Evolutionary conservation across 1,284 basidiomycete genomes (phyloP).

Genomic region (Ustilago hordei): DNA sequence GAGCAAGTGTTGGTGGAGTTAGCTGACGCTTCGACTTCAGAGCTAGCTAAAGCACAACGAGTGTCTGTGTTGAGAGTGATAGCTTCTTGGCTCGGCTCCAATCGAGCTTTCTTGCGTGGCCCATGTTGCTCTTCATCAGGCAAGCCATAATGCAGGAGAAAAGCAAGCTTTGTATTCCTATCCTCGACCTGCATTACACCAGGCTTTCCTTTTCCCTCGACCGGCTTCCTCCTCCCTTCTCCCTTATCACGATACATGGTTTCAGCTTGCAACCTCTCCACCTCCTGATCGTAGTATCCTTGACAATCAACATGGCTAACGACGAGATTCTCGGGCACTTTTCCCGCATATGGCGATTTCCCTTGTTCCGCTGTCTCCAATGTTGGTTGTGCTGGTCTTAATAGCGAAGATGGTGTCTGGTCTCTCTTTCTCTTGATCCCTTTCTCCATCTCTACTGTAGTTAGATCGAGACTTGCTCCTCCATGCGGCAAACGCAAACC

Average conservation of each 20-base stretch:
- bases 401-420: not conserved
- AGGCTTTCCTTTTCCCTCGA: not conserved
- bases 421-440: slow-evolving; percentile 20
- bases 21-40: no score
- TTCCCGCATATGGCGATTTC: slow-evolving; percentile 9
- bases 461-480: slow-evolving; percentile 14
- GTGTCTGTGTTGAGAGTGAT: no score
- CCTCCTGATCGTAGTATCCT: slow-evolving; percentile 20
- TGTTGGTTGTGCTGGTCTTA: not conserved
- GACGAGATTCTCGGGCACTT: slow-evolving; percentile 10
- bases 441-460: not conserved
- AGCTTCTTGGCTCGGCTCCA: not conserved
- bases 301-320: slow-evolving; percentile 32
- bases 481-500: slow-evolving; percentile 11
- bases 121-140: not conserved
- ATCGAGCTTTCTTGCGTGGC: slow-evolving; percentile 2
- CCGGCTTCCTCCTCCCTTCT: not conserved
- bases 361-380: not conserved
- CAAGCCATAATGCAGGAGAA: slow-evolving; percentile 8
- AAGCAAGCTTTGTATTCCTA: not conserved
- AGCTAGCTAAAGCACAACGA: no score
- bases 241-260: slow-evolving; percentile 3
- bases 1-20: no score
- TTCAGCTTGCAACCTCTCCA: slow-evolving; percentile 6
- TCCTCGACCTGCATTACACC: not conserved